Evolutionary conservation across 2,329 filamentous ascomycete species (phyloP).

Genomic region (Cordyceps javanica): DNA sequence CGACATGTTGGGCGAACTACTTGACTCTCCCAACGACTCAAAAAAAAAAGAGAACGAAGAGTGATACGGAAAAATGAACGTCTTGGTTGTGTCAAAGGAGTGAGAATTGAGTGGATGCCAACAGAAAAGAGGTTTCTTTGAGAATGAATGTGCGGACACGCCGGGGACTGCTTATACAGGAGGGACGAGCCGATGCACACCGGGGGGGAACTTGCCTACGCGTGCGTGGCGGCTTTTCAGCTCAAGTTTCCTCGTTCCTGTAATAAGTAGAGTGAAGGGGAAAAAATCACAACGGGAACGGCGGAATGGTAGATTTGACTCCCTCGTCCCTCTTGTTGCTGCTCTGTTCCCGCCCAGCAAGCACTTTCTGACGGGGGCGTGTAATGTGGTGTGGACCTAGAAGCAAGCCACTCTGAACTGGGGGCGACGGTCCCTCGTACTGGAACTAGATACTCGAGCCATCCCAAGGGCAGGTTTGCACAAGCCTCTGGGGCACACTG

Average conservation of each 20-base stretch:
- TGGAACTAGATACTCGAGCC: not conserved
- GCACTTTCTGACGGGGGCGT: not conserved
- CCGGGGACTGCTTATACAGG: no score
- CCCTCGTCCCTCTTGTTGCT: not conserved
- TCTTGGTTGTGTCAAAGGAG: not conserved
- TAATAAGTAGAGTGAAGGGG: not conserved
- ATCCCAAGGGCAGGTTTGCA: not conserved
- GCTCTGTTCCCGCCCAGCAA: not conserved
- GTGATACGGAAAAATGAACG: not conserved
- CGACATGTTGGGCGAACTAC: not conserved
- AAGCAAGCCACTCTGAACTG: not conserved
- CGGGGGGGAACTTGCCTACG: not conserved
- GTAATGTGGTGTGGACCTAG: not conserved
- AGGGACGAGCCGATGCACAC: not conserved
- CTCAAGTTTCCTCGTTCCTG: not conserved
- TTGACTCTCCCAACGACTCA: not conserved
- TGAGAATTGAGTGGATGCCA: no score
- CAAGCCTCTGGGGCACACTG: not conserved
- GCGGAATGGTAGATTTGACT: not conserved
- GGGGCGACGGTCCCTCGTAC: not conserved
- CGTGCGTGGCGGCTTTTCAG: not conserved
- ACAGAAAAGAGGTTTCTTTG: no score
- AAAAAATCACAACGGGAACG: not conserved
- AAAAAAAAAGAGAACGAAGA: not conserved
- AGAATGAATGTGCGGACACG: no score